Evolutionary conservation across 257 asterid species (phyloP).

Genomic region (Salvia miltiorrhiza): DNA sequence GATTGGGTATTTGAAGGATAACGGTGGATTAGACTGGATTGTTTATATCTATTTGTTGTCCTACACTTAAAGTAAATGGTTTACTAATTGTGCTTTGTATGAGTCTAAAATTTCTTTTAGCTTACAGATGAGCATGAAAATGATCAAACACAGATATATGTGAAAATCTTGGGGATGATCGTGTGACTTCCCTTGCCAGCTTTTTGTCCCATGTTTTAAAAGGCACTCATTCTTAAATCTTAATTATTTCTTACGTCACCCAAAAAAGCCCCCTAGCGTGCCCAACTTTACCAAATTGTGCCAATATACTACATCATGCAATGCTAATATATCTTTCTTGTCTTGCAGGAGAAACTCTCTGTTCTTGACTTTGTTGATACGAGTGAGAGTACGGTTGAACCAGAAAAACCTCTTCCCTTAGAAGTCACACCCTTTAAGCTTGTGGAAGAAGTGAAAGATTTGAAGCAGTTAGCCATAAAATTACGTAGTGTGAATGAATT

Average conservation of each 20-base stretch:
- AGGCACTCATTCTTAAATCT: background rate
- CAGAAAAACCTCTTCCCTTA: conserved; percentile 64
- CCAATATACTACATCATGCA: background rate
- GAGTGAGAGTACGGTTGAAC: conserved; percentile 37
- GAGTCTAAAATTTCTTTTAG: background rate
- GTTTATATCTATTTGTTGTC: too few species aligned
- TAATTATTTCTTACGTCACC: background rate
- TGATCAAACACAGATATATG: background rate
- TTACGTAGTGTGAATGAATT: conserved; percentile 71
- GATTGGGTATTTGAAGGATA: too few species aligned
- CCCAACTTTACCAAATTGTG: background rate
- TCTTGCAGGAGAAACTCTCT: conserved; percentile 63
- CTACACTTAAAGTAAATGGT: background rate
- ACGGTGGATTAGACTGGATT: too few species aligned
- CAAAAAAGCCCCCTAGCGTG: background rate
- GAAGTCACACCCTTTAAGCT: conserved; percentile 69
- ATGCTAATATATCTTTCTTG: conserved; percentile 9
- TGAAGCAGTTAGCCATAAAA: conserved; percentile 76
- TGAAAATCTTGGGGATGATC: background rate
- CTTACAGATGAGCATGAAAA: conserved; percentile 1
- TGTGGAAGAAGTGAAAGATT: conserved; percentile 85
- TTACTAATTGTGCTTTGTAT: background rate
- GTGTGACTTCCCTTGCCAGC: background rate
- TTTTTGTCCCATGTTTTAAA: background rate
- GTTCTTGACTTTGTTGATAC: conserved; percentile 69